A percentile compares a stretch with the other conserved stretches of the same genome.
These are phyloP conservation scores for Alternaria consortialis DNA, from an alignment of 2,329 filamentous ascomycete genomes.

Conservation along the genomic window DNA sequence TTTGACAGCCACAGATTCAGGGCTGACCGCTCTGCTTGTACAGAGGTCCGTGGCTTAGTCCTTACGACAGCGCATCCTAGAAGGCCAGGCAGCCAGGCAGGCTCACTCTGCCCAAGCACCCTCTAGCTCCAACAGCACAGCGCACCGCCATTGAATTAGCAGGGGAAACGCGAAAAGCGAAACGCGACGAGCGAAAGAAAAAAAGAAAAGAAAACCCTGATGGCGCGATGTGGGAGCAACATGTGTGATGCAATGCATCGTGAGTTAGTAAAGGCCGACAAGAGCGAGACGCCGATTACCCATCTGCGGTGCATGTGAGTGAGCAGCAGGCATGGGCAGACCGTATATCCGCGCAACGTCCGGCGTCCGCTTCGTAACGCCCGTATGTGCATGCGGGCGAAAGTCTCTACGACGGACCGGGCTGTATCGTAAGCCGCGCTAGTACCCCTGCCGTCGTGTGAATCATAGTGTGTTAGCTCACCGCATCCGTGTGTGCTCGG, in stretches of 20 bases:
- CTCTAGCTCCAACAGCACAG: conserved; percentile 14
- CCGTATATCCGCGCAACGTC: conserved; percentile 19
- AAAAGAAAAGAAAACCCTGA: neutral
- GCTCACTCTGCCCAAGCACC: conserved; percentile 16
- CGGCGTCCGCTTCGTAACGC: conserved; percentile 21
- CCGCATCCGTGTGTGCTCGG: conserved; percentile 27
- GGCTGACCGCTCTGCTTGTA: conserved; percentile 37
- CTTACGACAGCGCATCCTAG: conserved; percentile 36
- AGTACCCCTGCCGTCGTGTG: conserved; percentile 30
- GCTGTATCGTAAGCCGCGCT: conserved; percentile 17
- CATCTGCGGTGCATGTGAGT: neutral
- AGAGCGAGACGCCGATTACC: conserved; percentile 15
- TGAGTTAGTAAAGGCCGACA: conserved; percentile 30
- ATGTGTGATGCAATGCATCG: conserved; percentile 27
- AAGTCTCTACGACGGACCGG: conserved; percentile 18
- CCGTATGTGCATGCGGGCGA: conserved; percentile 15
- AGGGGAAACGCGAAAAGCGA: conserved; percentile 12
- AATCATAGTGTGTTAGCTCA: conserved; percentile 34
- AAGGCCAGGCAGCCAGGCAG: conserved; percentile 30
- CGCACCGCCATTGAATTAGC: conserved; percentile 13
- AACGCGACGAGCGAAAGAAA: neutral
- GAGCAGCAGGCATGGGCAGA: neutral
- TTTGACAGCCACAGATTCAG: conserved; percentile 36
- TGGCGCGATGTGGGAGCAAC: conserved; percentile 3
- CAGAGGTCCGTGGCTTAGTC: conserved; percentile 32